phyloP scores from a whole-genome alignment of 257 asterid species.

The Nicotiana benthamiana region DNA sequence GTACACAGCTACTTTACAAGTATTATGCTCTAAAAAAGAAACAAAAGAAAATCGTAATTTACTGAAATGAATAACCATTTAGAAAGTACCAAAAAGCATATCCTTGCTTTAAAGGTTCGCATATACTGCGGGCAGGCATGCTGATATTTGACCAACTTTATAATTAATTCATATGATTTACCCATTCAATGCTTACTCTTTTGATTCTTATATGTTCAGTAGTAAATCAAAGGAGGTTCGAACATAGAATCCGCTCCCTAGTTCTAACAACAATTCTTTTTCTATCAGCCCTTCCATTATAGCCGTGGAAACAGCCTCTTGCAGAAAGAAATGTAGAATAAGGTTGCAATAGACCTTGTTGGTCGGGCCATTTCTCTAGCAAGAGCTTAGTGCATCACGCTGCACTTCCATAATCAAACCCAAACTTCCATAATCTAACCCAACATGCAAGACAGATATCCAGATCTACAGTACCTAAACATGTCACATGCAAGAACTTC shows the following conservation, averaged over 20 bases:
- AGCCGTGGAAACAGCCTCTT: too few relatives aligned
- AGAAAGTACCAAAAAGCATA: background rate
- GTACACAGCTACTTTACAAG: background rate
- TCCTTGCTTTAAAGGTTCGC: background rate
- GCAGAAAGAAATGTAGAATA: too few relatives aligned
- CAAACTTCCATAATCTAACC: background rate
- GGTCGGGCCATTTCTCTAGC: too few relatives aligned
- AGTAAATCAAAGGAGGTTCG: background rate
- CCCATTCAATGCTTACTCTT: background rate
- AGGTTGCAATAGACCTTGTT: too few relatives aligned
- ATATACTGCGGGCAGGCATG: background rate
- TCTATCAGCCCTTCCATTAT: background rate
- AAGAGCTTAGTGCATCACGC: too few relatives aligned
- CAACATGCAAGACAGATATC: background rate
- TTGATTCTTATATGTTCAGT: background rate
- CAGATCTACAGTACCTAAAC: background rate
- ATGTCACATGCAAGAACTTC: background rate
- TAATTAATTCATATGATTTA: background rate
- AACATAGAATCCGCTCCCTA: background rate
- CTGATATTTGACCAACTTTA: background rate
- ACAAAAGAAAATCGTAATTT: background rate
- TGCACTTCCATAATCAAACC: background rate
- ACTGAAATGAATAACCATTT: background rate
- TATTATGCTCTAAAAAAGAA: background rate
- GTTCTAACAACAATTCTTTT: background rate